Evolutionary conservation across 2,329 filamentous ascomycete genomes (phyloP), one percentile per base, ranked within the genome.

Genomic region (Fonsecaea multimorphosa): DNA sequence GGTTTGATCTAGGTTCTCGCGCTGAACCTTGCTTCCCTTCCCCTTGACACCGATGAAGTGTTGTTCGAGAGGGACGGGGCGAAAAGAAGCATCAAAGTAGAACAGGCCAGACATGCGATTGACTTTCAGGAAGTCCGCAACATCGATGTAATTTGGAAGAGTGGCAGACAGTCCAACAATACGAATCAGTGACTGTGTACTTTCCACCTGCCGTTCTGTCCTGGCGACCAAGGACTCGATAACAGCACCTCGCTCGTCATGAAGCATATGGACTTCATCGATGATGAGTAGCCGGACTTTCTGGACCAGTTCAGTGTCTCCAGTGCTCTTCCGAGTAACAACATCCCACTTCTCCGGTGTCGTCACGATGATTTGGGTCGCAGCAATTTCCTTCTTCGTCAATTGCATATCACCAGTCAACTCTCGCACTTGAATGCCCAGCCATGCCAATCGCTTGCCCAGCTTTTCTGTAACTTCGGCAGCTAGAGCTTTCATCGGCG

Each of bases 311-410:
- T 98, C 95, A 0, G 95, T 98, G 75, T 99, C 95, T 16, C 96
- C 95, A 0, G 93, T 98, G 63, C 94, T 96, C 79, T 98, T 99
- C 67, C 95, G 86, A 2, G 95, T 99, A 4, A 99, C 92, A 0
- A 99, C 95, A 76, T 99, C 95, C 96, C 96, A 99, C 79, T 99
- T 99, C 79, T 99, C 95, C 38, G 95, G 95, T 0, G 95, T 99
- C 0, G 96, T 99, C 57, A 99, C 95, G 66, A 99, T 97, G 72
- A 99, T 95, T 76, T 99, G 95, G 0, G 95, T 99, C 69, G 93
- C 89, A 16, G 97, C 86, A 67, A 99, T 97, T 78, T 99, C 96
- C 1, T 92, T 86, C 78, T 99, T 99, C 56, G 94, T 97, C 63
- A 99, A 85, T 75, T 99, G 95, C 95, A 99, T 99, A 76, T 99